Percentiles rank a stretch among this genome's conserved stretches.
phyloP scores from a whole-genome alignment of 192 early-diverging fungal genomes.

The Spizellomyces punctatus region DNA sequence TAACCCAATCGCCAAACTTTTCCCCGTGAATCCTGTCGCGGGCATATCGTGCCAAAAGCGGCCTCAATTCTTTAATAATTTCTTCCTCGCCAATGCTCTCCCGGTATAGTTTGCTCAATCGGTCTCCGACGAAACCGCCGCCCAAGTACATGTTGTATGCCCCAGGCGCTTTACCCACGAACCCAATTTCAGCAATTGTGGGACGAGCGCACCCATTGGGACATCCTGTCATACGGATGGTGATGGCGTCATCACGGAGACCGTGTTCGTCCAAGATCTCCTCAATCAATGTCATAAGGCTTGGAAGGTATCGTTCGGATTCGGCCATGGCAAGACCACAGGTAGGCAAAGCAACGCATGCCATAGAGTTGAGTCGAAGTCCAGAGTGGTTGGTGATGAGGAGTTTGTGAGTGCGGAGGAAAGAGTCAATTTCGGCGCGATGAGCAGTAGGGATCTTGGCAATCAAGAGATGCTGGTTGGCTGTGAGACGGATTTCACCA shows the following conservation, averaged over 20 bases:
- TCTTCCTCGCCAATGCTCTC: slow-evolving; percentile 88
- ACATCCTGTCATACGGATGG: slow-evolving; percentile 97
- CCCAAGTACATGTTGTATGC: slow-evolving; percentile 96
- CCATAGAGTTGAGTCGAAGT: slow-evolving; percentile 88
- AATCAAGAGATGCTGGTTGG: slow-evolving; percentile 92
- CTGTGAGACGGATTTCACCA: slow-evolving; percentile 84
- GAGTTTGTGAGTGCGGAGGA: slow-evolving; percentile 77
- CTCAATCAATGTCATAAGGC: slow-evolving; percentile 81
- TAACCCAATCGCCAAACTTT: slow-evolving; percentile 94
- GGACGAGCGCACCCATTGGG: slow-evolving; percentile 98
- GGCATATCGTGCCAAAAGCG: slow-evolving; percentile 83
- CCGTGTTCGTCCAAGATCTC: slow-evolving; percentile 77
- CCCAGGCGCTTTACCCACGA: slow-evolving; percentile 93
- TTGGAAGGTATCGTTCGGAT: slow-evolving; percentile 92
- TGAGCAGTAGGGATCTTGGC: slow-evolving; percentile 74
- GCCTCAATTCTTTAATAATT: slow-evolving; percentile 75
- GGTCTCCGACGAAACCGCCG: slow-evolving; percentile 81
- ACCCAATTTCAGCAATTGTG: slow-evolving; percentile 91
- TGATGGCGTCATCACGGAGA: slow-evolving; percentile 84
- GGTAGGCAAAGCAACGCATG: slow-evolving; percentile 94
- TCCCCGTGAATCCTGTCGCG: slow-evolving; percentile 71
- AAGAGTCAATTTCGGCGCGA: slow-evolving; percentile 47
- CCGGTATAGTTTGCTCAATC: slow-evolving; percentile 89
- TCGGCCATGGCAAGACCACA: slow-evolving; percentile 97
- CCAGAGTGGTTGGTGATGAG: slow-evolving; percentile 67